Evolutionary conservation across 257 asterid genomes (phyloP).

Genomic region (Jaltomata sinuosa): DNA sequence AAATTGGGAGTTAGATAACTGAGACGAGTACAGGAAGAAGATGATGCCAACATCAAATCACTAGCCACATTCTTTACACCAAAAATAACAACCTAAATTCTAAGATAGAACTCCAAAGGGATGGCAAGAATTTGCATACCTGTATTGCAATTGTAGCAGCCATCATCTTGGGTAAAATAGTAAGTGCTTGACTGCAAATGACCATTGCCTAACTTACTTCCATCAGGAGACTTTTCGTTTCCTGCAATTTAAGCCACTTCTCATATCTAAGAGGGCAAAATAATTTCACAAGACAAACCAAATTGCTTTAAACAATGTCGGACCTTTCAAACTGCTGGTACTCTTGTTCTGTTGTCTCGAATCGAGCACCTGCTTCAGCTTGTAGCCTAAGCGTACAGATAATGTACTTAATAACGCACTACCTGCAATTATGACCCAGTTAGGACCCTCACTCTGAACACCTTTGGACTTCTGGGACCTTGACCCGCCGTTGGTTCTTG

Average conservation of each 20-base stretch:
- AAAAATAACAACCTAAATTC: neutral
- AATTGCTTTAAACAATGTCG: neutral
- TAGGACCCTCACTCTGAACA: constrained; percentile 53
- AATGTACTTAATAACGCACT: constrained; percentile 71
- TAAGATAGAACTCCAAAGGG: neutral
- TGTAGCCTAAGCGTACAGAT: constrained; percentile 71
- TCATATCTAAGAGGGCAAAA: constrained; percentile 9
- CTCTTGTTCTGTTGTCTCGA: constrained; percentile 34
- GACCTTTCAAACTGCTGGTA: constrained; percentile 44
- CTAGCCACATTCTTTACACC: neutral
- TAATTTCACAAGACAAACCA: neutral
- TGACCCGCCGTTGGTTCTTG: constrained; percentile 34
- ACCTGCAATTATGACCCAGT: constrained; percentile 81
- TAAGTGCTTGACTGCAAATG: constrained; percentile 39
- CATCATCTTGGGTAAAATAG: constrained; percentile 37
- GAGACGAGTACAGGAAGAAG: neutral
- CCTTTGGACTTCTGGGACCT: constrained; percentile 32
- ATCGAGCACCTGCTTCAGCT: constrained; percentile 71
- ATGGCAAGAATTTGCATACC: constrained; percentile 21
- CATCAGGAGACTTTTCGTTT: constrained; percentile 34
- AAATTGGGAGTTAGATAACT: neutral
- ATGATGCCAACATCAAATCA: neutral
- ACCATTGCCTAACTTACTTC: constrained; percentile 41
- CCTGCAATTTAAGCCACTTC: constrained; percentile 33
- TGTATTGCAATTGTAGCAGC: constrained; percentile 41